Evolutionary conservation across 2,329 filamentous ascomycete species (phyloP).

Genomic region (Aspergillus melleus): DNA sequence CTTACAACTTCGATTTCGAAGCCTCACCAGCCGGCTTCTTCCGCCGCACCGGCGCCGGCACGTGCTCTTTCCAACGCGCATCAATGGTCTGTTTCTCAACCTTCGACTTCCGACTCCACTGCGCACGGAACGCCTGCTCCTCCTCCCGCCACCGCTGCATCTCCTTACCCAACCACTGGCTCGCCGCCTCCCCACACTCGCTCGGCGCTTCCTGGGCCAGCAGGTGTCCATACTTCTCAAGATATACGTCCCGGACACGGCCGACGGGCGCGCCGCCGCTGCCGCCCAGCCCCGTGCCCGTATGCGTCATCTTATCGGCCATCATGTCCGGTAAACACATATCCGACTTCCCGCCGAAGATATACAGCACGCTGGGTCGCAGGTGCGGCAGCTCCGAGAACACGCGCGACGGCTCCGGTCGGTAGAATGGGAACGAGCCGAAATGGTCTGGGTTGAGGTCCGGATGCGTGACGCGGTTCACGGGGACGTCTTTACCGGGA

Average conservation of each 20-base stretch:
- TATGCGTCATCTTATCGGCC: constrained; percentile 42
- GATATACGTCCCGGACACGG: constrained; percentile 64
- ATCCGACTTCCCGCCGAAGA: constrained; percentile 46
- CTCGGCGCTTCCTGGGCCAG: constrained; percentile 77
- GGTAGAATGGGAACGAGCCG: constrained; percentile 44
- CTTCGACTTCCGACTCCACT: constrained; percentile 54
- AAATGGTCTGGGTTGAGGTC: constrained; percentile 43
- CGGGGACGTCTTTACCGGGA: constrained; percentile 31
- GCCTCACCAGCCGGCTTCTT: constrained; percentile 25
- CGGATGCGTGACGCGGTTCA: constrained; percentile 45
- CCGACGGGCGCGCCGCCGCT: constrained; percentile 62
- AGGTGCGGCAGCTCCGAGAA: constrained; percentile 44
- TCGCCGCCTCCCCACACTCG: constrained; percentile 63
- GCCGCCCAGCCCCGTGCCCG: constrained; percentile 42
- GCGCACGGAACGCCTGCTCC: constrained; percentile 55
- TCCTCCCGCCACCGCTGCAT: constrained; percentile 58
- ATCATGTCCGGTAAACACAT: constrained; percentile 41
- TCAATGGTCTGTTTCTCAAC: constrained; percentile 59
- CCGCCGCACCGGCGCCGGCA: constrained; percentile 31
- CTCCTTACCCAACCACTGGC: constrained; percentile 59
- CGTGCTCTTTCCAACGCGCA: constrained; percentile 52
- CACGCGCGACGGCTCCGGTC: constrained; percentile 40
- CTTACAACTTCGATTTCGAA: constrained; percentile 28
- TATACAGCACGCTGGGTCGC: constrained; percentile 48
- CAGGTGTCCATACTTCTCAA: constrained; percentile 71